Evolutionary conservation across 1,139 yeast genomes (phyloP).

Genomic region (Kodamaea sp.): DNA sequence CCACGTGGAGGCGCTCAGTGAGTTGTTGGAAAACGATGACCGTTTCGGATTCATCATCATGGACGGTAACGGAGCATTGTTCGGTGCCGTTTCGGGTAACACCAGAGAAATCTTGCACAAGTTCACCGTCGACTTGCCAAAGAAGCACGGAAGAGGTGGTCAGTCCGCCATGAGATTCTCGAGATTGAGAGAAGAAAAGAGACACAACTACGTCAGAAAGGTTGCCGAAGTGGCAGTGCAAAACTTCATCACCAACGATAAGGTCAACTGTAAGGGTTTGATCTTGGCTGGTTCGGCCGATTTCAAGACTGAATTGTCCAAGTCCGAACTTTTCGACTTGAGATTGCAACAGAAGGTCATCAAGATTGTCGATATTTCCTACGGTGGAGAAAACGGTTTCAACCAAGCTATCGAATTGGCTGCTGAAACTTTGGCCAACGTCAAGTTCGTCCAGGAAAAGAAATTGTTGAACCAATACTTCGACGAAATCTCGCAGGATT

Average conservation of each 20-base stretch:
- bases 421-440: conserved; percentile 94
- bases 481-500: conserved; percentile 95
- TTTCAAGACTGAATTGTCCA: conserved; percentile 90
- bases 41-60: conserved; percentile 95
- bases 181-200: conserved; percentile 97
- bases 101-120: conserved; percentile 95
- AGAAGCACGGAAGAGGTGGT: conserved; percentile 99
- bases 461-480: conserved; percentile 87
- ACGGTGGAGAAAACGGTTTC: conserved; percentile 99
- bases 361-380: conserved; percentile 92
- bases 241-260: conserved; percentile 88
- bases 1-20: conserved; percentile 95
- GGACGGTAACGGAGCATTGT: conserved; percentile 99
- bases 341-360: conserved; percentile 87
- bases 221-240: conserved; percentile 99
- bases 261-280: conserved; percentile 90
- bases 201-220: conserved; percentile 97
- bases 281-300: conserved; percentile 99
- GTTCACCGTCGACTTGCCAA: conserved; percentile 95
- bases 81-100: conserved; percentile 96
- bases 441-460: conserved; percentile 97
- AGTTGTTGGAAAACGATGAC: conserved; percentile 91
- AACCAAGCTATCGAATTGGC: conserved; percentile 97
- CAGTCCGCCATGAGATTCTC: conserved; percentile 99
- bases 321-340: conserved; percentile 88